Percentiles rank a stretch among this genome's conserved stretches.
These are phyloP conservation scores for Silene noctiflora DNA, from an alignment of 179 eudicot genomes.

Conservation along the genomic window DNA sequence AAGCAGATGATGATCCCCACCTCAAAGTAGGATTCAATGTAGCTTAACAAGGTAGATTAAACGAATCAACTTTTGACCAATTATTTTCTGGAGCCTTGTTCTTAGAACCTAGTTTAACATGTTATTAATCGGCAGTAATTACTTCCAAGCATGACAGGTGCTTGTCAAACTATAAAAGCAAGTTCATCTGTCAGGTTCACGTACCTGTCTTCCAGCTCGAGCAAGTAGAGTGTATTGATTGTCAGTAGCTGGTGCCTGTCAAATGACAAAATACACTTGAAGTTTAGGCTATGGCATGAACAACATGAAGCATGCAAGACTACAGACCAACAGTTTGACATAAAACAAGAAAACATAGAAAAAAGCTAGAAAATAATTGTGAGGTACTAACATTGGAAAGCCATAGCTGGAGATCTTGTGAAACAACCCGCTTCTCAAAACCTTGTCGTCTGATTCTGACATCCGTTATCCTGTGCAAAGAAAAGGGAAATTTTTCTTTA, in stretches of 20 bases:
- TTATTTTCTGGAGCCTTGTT: not conserved
- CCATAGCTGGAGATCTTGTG: conserved; percentile 97
- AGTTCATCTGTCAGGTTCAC: not conserved
- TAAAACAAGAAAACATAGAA: not conserved
- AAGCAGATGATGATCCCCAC: too few relatives aligned
- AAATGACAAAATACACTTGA: conserved; percentile 9
- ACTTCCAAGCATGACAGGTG: not conserved
- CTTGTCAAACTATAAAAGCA: not conserved
- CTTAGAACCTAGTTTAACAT: not conserved
- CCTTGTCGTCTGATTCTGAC: conserved; percentile 84
- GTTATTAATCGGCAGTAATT: not conserved
- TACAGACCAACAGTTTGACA: not conserved
- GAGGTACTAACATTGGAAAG: conserved; percentile 74
- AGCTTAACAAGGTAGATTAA: too few relatives aligned
- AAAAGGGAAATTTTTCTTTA: not conserved
- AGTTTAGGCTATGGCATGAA: not conserved
- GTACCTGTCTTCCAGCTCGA: conserved; percentile 94
- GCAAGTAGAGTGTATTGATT: conserved; percentile 79
- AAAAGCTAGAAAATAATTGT: not conserved
- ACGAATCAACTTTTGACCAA: not conserved
- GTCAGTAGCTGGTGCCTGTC: conserved; percentile 71
- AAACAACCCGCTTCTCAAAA: conserved; percentile 94
- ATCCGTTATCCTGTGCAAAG: conserved; percentile 49
- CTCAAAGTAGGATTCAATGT: too few relatives aligned
- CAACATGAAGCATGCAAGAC: not conserved